Percentiles rank a stretch among this genome's conserved stretches.
phyloP scores from a whole-genome alignment of 1,139 yeast genomes.

The Blastobotrys serpentis region DNA sequence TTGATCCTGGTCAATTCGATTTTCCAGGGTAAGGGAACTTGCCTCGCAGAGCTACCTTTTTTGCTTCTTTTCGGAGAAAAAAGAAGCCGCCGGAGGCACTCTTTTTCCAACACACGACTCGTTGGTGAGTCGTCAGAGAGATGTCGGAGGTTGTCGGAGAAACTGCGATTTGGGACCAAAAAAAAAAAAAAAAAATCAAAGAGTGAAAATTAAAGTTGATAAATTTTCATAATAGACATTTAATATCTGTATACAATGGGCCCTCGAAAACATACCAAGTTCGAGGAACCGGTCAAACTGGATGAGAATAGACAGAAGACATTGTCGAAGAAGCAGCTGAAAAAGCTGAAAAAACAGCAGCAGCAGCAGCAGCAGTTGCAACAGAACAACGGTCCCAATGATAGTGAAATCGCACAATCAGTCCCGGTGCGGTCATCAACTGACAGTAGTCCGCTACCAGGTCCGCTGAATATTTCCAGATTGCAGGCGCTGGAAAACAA shows the following conservation, averaged over 20 bases:
- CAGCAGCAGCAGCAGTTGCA: neutral
- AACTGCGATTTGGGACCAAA: neutral
- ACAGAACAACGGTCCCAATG: conserved; percentile 19
- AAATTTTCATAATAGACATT: neutral
- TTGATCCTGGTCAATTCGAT: too few species aligned
- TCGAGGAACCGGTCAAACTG: conserved; percentile 25
- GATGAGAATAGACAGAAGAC: conserved; percentile 1
- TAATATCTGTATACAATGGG: conserved; percentile 29
- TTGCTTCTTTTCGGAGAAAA: too few species aligned
- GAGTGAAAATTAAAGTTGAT: neutral
- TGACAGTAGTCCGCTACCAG: too few species aligned
- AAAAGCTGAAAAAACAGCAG: conserved; percentile 8
- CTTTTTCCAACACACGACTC: neutral
- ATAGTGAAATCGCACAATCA: conserved; percentile 7
- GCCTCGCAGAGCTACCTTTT: too few species aligned
- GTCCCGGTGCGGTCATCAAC: too few species aligned
- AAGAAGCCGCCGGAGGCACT: too few species aligned
- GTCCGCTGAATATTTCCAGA: conserved; percentile 25
- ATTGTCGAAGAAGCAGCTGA: conserved; percentile 7
- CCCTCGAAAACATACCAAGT: conserved; percentile 31
- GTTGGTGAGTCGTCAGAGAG: neutral
- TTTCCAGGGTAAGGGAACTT: too few species aligned
- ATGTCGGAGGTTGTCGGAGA: neutral
- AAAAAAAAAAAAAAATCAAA: neutral
- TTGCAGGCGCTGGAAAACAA: conserved; percentile 21